Percentiles rank a stretch among this genome's conserved stretches.
Conservation (phyloP, 805 yeast genomes). For the Zygosaccharomyces lentus region DNA sequence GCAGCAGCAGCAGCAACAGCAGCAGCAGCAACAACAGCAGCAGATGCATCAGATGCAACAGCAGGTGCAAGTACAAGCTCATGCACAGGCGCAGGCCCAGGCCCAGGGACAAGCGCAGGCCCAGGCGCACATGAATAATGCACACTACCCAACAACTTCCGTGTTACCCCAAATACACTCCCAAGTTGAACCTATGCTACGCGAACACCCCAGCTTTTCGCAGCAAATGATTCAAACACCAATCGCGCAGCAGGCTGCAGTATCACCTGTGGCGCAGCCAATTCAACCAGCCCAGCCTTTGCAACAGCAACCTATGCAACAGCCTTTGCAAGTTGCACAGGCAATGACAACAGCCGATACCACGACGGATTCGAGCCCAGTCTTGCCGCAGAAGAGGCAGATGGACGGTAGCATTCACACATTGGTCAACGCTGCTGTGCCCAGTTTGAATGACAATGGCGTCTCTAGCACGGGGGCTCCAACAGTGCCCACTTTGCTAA, state of each 20-base stretch:
- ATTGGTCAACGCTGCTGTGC: conserved; percentile 29
- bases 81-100: conserved; percentile 14
- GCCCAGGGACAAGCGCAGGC: conserved; percentile 6
- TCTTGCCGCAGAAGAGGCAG: conserved; percentile 29
- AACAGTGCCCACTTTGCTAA: conserved; percentile 9
- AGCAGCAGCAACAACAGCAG: conserved; percentile 12
- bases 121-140: conserved; percentile 14
- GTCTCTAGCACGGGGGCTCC: not conserved
- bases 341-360: conserved; percentile 4
- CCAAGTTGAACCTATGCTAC: conserved; percentile 2
- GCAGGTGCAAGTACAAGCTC: conserved; percentile 16
- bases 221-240: conserved; percentile 4
- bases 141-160: conserved; percentile 4
- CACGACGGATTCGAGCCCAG: conserved; percentile 8
- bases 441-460: conserved; percentile 3
- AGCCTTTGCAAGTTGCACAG: conserved; percentile 9
- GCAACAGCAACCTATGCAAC: conserved; percentile 10
- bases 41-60: conserved; percentile 18
- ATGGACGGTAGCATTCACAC: conserved; percentile 31
- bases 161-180: conserved; percentile 3
- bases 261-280: conserved; percentile 6
- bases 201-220: not conserved
- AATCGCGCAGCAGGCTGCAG: conserved; percentile 3
- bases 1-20: conserved; percentile 12
- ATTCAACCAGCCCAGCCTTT: conserved; percentile 6